Conservation (phyloP, 2,329 filamentous ascomycete species). For the Colletotrichum lindemuthianum region DNA sequence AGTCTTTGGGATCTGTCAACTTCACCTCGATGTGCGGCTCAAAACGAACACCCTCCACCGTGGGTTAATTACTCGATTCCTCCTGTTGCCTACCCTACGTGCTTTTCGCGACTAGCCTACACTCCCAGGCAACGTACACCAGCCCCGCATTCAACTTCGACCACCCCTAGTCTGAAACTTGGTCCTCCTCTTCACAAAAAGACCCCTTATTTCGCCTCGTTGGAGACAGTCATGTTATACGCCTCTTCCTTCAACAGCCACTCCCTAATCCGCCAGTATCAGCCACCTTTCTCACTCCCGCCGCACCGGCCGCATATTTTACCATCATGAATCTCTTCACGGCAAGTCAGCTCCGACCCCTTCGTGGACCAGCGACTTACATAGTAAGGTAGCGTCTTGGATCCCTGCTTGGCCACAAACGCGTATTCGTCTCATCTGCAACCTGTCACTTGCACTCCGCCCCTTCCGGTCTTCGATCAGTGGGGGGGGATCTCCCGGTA, state of each 20-base stretch:
- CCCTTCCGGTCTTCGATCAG: constrained; percentile 41
- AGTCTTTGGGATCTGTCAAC: constrained; percentile 17
- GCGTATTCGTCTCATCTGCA: constrained; percentile 40
- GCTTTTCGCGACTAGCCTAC: background rate
- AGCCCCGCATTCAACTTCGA: constrained; percentile 22
- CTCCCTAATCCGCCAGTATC: constrained; percentile 2
- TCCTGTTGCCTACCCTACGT: constrained; percentile 5
- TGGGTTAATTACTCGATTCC: background rate
- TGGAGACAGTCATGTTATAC: too few relatives aligned
- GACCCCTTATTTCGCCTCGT: constrained; percentile 8
- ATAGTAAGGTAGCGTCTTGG: constrained; percentile 25
- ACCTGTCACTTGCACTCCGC: constrained; percentile 37
- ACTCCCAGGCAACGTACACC: constrained; percentile 1
- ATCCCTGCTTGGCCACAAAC: constrained; percentile 25
- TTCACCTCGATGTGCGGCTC: constrained; percentile 1
- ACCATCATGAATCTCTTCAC: constrained; percentile 11
- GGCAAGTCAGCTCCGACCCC: constrained; percentile 20
- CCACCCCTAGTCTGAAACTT: constrained; percentile 21
- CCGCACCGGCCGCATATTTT: constrained; percentile 14
- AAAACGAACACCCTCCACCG: constrained; percentile 5
- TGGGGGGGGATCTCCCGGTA: constrained; percentile 36
- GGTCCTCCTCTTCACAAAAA: constrained; percentile 19
- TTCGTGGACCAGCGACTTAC: constrained; percentile 25
- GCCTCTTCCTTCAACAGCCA: background rate
- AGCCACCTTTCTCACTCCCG: constrained; percentile 8